Evolutionary conservation across 176 grass and related monocot species (phyloP).

Genomic region (Cocos nucifera): DNA sequence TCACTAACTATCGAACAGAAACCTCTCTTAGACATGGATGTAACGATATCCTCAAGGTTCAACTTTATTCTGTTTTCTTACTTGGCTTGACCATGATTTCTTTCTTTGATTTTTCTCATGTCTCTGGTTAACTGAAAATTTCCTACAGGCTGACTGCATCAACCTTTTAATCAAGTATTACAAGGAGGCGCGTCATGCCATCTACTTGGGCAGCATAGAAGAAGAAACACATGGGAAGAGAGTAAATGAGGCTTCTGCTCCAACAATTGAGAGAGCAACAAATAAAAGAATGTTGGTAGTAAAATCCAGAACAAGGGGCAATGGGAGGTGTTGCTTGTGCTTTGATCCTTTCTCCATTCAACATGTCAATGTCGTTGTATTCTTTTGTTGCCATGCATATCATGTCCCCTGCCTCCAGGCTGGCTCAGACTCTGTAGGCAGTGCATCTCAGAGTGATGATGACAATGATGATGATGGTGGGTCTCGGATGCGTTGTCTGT

Average conservation of each 20-base stretch:
- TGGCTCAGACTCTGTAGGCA: slow-evolving; percentile 54
- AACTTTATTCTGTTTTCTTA: background rate
- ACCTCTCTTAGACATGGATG: slow-evolving; percentile 89
- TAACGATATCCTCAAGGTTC: slow-evolving; percentile 93
- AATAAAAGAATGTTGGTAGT: slow-evolving; percentile 31
- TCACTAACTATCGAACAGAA: slow-evolving; percentile 94
- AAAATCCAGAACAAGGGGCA: slow-evolving; percentile 83
- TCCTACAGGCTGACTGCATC: slow-evolving; percentile 71
- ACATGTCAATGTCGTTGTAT: slow-evolving; percentile 62
- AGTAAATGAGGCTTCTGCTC: slow-evolving; percentile 31
- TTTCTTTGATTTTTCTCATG: background rate
- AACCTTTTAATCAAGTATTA: slow-evolving; percentile 94
- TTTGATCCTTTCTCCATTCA: slow-evolving; percentile 79
- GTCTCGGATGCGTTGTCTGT: slow-evolving; percentile 69
- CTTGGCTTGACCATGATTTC: background rate
- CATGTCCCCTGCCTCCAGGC: slow-evolving; percentile 68
- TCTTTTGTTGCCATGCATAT: slow-evolving; percentile 95
- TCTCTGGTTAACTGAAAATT: background rate
- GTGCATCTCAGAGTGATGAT: slow-evolving; percentile 25
- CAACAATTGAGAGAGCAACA: slow-evolving; percentile 32
- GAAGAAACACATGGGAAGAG: slow-evolving; percentile 46
- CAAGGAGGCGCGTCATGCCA: slow-evolving; percentile 69
- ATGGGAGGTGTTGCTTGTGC: slow-evolving; percentile 80
- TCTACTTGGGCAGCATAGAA: slow-evolving; percentile 63
- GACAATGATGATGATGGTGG: slow-evolving; percentile 37